Base-by-base conservation (phyloP, 163 green algal genomes). In the Scenedesmus sp. region DNA sequence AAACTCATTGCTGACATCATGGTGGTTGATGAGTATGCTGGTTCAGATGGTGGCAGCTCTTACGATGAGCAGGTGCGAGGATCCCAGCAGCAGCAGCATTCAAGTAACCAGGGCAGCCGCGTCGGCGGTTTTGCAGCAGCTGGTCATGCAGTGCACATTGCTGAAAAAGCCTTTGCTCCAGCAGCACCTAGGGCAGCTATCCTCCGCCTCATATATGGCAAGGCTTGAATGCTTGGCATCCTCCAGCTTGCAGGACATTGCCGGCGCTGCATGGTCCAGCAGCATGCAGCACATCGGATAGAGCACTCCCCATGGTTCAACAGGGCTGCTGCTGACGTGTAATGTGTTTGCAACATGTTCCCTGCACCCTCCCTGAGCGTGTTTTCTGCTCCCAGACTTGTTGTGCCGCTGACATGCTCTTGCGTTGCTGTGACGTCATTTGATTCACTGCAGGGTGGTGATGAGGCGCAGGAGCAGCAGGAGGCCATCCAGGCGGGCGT, bases 401-500 rank as follows among this genome's bases (percentile, higher is more conserved):
- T 52, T 52, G 34, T 46, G 34, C 34, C 34, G 34, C 34, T 46
- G 34, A 46, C 34, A 46, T 46, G 34, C 4, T 6, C 20, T 52
- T 52, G 23, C 70, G 12, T 79, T 6, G 59, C 59, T 15, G 9
- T 64, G 59, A 46, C 59, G 59, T 79, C 70, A 46, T 46, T 46
- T 46, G 34, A 46, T 46, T 46, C 34, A 46, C 23, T 79, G 70
- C 70, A 79, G 70, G 70, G 70, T 76, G 66, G 66, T 76, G 66
- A 76, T 76, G 66, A 76, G 66, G 66, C 15, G 59, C 20, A 64
- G 26, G 89, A 86, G 8, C 73, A 90, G 16, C 82, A 89, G 64
- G 67, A 89, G 34, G 89, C 34, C 10, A 82, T 93, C 13, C 84
- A 93, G 90, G 64, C 84, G 15, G 85, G 84, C 16, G 82, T 95